These are phyloP conservation scores for Cyclostephanos tholiformis DNA, from an alignment of 108 stramenopile species.

Conservation along the genomic window DNA sequence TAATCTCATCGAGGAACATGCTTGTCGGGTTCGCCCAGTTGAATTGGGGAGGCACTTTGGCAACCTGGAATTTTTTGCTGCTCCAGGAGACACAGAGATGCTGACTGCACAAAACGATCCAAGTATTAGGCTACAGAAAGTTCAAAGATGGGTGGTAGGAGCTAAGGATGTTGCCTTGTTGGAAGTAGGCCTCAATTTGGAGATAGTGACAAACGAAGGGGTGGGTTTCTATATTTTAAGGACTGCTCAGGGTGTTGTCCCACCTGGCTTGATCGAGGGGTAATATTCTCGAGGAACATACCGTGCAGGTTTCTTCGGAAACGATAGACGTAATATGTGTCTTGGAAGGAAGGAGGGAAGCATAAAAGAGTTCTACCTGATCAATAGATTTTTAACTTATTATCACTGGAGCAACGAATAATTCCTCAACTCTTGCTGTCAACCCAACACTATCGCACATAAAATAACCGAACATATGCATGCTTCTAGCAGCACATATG, in stretches of 20 bases:
- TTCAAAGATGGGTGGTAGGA: constrained; percentile 29
- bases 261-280: constrained; percentile 27
- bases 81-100: constrained; percentile 50
- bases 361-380: too few species aligned
- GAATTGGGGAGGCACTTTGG: constrained; percentile 54
- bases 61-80: constrained; percentile 36
- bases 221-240: constrained; percentile 48
- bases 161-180: constrained; percentile 30
- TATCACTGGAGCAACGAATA: too few species aligned
- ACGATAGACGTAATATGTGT: too few species aligned
- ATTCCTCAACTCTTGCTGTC: too few species aligned
- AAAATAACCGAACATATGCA: too few species aligned
- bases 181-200: constrained; percentile 51
- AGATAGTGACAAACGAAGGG: constrained; percentile 52
- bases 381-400: too few species aligned
- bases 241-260: constrained; percentile 45
- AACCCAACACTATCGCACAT: too few species aligned
- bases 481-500: too few species aligned
- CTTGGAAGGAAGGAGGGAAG: too few species aligned
- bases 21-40: constrained; percentile 46
- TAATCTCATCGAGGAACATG: constrained; percentile 56
- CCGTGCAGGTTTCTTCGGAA: too few species aligned
- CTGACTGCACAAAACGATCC: constrained; percentile 37
- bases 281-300: background rate
- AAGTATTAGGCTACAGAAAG: constrained; percentile 29